phyloP scores from a whole-genome alignment of 179 eudicot genomes.

The Beta lomatogona region DNA sequence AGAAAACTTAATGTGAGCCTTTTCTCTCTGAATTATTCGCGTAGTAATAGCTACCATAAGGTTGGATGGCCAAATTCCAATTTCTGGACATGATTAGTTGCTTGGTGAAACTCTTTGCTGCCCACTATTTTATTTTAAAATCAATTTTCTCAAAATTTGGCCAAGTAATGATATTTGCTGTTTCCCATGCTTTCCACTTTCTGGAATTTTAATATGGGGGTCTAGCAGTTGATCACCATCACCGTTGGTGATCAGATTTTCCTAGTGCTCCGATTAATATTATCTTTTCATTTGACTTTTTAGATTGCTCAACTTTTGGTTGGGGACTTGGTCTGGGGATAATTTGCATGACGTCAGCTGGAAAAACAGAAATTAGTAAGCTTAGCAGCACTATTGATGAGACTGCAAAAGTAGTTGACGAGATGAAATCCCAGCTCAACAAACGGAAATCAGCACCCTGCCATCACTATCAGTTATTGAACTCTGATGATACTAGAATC shows the following conservation, averaged over 20 bases:
- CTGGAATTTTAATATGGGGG: neutral
- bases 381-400: conserved; percentile 56
- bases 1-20: no score
- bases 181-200: neutral
- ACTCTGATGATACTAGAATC: conserved; percentile 19
- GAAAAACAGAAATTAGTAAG: conserved; percentile 60
- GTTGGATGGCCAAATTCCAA: neutral
- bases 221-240: no score
- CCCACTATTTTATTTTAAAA: neutral
- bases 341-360: conserved; percentile 77
- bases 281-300: neutral
- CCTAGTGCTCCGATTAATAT: neutral
- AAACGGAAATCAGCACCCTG: conserved; percentile 41
- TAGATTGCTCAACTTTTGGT: conserved; percentile 50
- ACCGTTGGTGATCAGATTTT: no score
- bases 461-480: conserved; percentile 18
- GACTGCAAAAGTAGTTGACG: conserved; percentile 62
- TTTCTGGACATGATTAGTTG: no score
- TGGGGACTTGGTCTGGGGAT: conserved; percentile 73
- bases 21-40: no score
- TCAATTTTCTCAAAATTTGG: neutral
- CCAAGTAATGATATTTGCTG: neutral
- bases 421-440: conserved; percentile 53
- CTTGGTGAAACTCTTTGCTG: no score
- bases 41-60: no score